A percentile compares a stretch with the other conserved stretches of the same genome.
Conservation (phyloP, 169 alveolate species). For the Cryptosporidium viatorum region DNA sequence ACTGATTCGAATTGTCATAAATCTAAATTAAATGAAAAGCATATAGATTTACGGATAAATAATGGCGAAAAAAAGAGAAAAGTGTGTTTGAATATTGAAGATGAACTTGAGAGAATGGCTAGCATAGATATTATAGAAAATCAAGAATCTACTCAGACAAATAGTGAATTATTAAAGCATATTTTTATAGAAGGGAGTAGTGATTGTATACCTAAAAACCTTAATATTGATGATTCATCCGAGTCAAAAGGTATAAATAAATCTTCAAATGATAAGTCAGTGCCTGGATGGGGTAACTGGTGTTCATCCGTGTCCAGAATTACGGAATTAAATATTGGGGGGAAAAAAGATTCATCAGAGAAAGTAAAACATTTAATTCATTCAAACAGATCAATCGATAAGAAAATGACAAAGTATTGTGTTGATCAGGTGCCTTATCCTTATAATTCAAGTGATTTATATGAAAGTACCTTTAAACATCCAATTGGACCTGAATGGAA, state of each 20-base stretch:
- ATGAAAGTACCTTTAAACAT: conserved; percentile 78
- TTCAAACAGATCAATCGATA: conserved; percentile 64
- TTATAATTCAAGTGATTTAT: conserved; percentile 75
- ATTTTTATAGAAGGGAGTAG: conserved; percentile 15
- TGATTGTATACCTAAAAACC: not conserved
- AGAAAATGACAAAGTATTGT: conserved; percentile 76
- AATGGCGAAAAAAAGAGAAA: not conserved
- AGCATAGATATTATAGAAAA: conserved; percentile 2
- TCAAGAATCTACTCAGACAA: not conserved
- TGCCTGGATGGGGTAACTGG: conserved; percentile 75
- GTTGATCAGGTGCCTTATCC: conserved; percentile 78
- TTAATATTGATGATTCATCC: not conserved
- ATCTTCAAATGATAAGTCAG: not conserved
- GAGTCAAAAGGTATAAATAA: not conserved
- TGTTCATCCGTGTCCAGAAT: conserved; percentile 10
- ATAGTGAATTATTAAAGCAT: conserved; percentile 11
- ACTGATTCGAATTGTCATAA: not conserved
- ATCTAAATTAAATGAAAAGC: not conserved
- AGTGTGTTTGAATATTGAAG: conserved; percentile 22
- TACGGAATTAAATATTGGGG: not conserved
- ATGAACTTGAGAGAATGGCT: conserved; percentile 67
- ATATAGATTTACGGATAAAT: not conserved
- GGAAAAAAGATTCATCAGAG: not conserved
- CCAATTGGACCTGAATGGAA: conserved; percentile 88
- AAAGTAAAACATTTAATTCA: conserved; percentile 15